phyloP scores from a whole-genome alignment of 2,329 filamentous ascomycete genomes.

The Pseudopyricularia javanii region DNA sequence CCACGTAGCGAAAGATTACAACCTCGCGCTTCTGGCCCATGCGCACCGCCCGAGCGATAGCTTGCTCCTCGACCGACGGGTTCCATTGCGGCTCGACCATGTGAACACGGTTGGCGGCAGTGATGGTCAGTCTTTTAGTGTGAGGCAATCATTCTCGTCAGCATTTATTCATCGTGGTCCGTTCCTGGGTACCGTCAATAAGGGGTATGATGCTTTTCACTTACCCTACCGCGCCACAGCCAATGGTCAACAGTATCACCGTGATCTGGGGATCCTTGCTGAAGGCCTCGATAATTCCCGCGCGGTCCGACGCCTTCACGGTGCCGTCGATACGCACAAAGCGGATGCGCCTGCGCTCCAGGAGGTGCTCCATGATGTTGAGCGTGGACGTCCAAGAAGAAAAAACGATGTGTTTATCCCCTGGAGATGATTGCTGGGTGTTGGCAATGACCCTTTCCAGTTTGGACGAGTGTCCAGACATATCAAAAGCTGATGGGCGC shows the following conservation, averaged over 20 bases:
- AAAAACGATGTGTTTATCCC: slow-evolving; percentile 26
- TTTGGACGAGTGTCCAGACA: slow-evolving; percentile 17
- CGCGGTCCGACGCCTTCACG: background rate
- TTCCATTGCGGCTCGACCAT: slow-evolving; percentile 45
- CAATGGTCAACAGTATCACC: background rate
- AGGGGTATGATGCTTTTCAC: background rate
- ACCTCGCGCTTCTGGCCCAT: slow-evolving; percentile 32
- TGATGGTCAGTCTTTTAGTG: slow-evolving; percentile 30
- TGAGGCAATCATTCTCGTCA: background rate
- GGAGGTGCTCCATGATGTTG: slow-evolving; percentile 18
- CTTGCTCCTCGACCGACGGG: slow-evolving; percentile 37
- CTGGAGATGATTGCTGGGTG: slow-evolving; percentile 12
- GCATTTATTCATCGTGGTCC: background rate
- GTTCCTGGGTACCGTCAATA: background rate
- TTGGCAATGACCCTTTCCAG: slow-evolving; percentile 18
- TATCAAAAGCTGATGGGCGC: slow-evolving; percentile 1
- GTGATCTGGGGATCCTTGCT: background rate
- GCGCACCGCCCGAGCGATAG: slow-evolving; percentile 32
- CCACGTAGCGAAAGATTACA: slow-evolving; percentile 29
- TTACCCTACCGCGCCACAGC: background rate
- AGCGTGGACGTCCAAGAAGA: slow-evolving; percentile 32
- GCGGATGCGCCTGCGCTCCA: slow-evolving; percentile 13
- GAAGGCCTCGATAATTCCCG: background rate
- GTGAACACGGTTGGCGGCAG: slow-evolving; percentile 32
- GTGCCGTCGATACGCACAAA: slow-evolving; percentile 31